Base-by-base conservation (phyloP, 495 filamentous ascomycete species). In the Aspergillus steynii region DNA sequence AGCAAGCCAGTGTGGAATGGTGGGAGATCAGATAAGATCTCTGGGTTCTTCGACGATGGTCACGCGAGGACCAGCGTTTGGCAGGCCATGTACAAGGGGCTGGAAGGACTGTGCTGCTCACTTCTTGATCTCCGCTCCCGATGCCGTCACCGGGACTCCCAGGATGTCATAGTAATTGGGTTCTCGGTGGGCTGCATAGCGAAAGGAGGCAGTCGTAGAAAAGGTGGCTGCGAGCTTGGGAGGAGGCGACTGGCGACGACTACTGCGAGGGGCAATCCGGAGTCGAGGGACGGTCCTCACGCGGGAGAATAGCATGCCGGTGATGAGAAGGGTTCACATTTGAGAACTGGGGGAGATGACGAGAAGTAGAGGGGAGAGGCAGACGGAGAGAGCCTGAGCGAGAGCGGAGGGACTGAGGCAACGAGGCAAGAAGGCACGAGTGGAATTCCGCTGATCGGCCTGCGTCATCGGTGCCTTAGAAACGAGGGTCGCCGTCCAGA, bases 81-180 rank as follows among this genome's bases (percentile, higher is more conserved):
- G 12, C 37, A 42, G 37, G 37, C 14, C 37, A 42, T 14, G 12
- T 2, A 42, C 37, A 15, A 15, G 10, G 14, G 9, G 1, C 9
- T 42, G 37, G 54, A 32, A 55, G 12, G 27, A 25, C 59, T 49
- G n/a, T 34, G 58, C 49, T 59, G 59, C 68, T 26, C 73, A 92
- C 91, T 89, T 93, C 72, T 97, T 99, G 53, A 99, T 93, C 49
- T 96, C 91, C 2, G 76, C 77, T 2, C 81, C 71, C 29, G 90
- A 83, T 53, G 94, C 93, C 57, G 82, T 83, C 48, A 80, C 75
- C 15, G 86, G 79, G 28, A 99, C 68, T 42, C 88, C 83, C n/a
- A 99, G 83, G 59, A 87, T 88, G 67, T 95, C 87, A 75, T 98
- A 98, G 75, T 93, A 70, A 12, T 69, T 81, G 60, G 87, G 71